Evolutionary conservation across 768 basidiomycete genomes (phyloP), one percentile per base, ranked within the genome.

Genomic region (Lactarius pseudohatsudake): DNA sequence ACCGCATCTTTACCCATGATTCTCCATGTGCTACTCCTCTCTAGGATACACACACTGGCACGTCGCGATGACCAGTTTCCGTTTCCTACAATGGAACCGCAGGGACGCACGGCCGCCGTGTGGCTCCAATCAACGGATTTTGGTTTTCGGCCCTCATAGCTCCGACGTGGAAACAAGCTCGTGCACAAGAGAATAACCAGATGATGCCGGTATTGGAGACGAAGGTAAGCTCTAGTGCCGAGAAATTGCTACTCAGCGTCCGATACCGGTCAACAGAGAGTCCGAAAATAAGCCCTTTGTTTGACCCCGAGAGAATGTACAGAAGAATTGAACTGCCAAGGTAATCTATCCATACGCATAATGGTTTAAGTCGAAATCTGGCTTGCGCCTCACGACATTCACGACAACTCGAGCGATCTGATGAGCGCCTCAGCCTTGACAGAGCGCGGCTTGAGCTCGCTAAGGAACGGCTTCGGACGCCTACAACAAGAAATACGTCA

Each of bases 381-480:
- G 4, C 5, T 26, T 0, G 47, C 47, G 13, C 10, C 22, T 50
- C 47, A 50, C 4, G n/a, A 10, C n/a, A 47, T 8, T 47, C n/a
- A 47, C 1, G 50, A 53, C 22, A 15, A 7, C 50, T 69, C 68
- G 32, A 69, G 50, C 4, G 67, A 53, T n/a, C 57, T 36, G 45
- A 72, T 54, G 22, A 71, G 65, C n/a, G 59, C 55, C 45, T 70
- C 67, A 1, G 73, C 60, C 16, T 66, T 65, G 43, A 62, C 50
- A 32, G 66, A 67, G 10, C 73, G 69, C 3, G 73, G 73, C 64
- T 62, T 67, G 30, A 74, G 66, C 9, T 22, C 30, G 62, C 70
- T 70, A 30, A 65, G 32, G 64, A 74, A 74, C 10, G 73, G 72
- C 64, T 61, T 68, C 2, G 73, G 73, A 54, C 66, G 72, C 18